Evolutionary conservation across 2,329 filamentous ascomycete species (phyloP).

Genomic region (Pseudohalonectria lignicola): DNA sequence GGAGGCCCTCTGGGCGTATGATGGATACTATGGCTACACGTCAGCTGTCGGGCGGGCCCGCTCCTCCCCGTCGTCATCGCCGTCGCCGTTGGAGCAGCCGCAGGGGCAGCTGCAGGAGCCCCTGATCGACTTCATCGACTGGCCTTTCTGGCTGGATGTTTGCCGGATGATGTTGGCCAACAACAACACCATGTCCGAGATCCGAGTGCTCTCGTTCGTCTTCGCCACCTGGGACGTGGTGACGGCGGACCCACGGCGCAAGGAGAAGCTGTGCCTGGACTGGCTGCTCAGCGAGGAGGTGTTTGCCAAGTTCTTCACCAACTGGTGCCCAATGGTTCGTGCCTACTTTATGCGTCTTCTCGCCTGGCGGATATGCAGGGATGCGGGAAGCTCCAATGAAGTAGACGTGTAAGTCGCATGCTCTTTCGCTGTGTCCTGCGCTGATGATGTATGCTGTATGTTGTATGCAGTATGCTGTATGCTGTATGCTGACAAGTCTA

Average conservation of each 20-base stretch:
- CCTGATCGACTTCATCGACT: conserved; percentile 48
- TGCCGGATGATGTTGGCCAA: conserved; percentile 70
- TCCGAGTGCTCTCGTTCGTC: conserved; percentile 71
- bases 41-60: too few species aligned
- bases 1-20: conserved; percentile 59
- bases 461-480: neutral
- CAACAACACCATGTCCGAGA: conserved; percentile 82
- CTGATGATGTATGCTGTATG: neutral
- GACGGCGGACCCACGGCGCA: conserved; percentile 52
- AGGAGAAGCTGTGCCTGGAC: conserved; percentile 57
- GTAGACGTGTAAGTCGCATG: conserved; percentile 55
- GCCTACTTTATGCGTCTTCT: conserved; percentile 85
- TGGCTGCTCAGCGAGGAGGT: conserved; percentile 66
- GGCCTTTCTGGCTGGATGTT: conserved; percentile 77
- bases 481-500: conserved; percentile 1
- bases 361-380: conserved; percentile 80
- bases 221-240: conserved; percentile 72
- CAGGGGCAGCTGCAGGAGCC: neutral
- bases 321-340: conserved; percentile 93
- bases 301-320: conserved; percentile 77
- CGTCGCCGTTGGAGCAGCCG: neutral
- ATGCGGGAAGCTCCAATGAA: conserved; percentile 53
- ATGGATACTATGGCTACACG: conserved; percentile 30
- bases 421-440: neutral
- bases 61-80: too few species aligned